A percentile compares a stretch with the other conserved stretches of the same genome.
These are phyloP conservation scores for Fomitopsis schrenkii DNA, from an alignment of 1,284 basidiomycete genomes.

Conservation along the genomic window DNA sequence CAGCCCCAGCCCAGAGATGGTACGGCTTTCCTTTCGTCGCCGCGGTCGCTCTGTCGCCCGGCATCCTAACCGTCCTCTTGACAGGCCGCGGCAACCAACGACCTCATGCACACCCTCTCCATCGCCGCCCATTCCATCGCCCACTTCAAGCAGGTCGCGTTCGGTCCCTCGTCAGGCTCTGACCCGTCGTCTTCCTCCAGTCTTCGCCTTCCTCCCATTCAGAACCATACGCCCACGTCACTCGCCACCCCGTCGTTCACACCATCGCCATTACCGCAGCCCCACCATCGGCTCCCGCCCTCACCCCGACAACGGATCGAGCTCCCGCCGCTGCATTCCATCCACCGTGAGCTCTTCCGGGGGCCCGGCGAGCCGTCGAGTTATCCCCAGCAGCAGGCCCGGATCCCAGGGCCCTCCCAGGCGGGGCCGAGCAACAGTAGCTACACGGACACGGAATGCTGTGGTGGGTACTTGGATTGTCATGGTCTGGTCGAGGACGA, in stretches of 20 bases:
- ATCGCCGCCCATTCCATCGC: constrained; percentile 41
- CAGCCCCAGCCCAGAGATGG: constrained; percentile 37
- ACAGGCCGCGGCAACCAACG: constrained; percentile 46
- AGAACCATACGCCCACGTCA: constrained; percentile 34
- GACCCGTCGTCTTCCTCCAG: constrained; percentile 13
- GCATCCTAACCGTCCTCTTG: background rate
- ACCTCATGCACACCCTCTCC: constrained; percentile 46
- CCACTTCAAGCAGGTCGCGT: constrained; percentile 31
- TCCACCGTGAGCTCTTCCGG: constrained; percentile 15
- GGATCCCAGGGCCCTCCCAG: background rate
- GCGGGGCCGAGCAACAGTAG: background rate
- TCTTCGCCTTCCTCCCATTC: constrained; percentile 15
- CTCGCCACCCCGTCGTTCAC: constrained; percentile 23
- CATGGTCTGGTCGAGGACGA: constrained; percentile 37
- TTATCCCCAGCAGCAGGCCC: constrained; percentile 9
- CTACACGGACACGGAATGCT: constrained; percentile 29
- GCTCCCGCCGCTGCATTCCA: constrained; percentile 19
- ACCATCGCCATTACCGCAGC: constrained; percentile 18
- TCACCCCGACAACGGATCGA: constrained; percentile 24
- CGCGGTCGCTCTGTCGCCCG: background rate
- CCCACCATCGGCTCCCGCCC: constrained; percentile 18
- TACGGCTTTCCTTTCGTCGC: constrained; percentile 24
- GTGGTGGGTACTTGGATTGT: constrained; percentile 48
- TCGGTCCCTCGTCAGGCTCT: constrained; percentile 11
- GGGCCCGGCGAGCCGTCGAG: constrained; percentile 8